A percentile compares a stretch with the other conserved stretches of the same genome.
Evolutionary conservation across 176 grass and related monocot genomes (phyloP).

Genomic region (Chrysopogon serrulatus): DNA sequence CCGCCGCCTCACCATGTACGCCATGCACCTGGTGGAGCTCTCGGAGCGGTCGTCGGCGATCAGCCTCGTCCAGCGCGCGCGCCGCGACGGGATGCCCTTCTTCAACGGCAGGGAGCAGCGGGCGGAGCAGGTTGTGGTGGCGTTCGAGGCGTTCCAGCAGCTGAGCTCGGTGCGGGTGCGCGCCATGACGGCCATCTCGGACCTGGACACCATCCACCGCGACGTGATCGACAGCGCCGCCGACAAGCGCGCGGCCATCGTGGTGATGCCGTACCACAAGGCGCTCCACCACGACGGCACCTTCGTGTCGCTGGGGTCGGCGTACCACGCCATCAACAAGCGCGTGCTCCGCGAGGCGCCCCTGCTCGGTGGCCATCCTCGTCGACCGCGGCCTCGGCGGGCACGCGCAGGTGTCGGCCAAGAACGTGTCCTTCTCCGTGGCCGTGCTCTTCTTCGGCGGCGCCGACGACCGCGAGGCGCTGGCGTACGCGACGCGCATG

Average conservation of each 20-base stretch:
- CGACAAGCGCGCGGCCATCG: conserved; percentile 52
- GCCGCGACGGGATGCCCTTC: conserved; percentile 61
- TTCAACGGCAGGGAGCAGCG: conserved; percentile 46
- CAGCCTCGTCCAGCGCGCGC: conserved; percentile 61
- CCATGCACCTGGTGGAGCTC: conserved; percentile 83
- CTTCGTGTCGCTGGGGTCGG: conserved; percentile 47
- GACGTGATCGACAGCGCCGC: conserved; percentile 65
- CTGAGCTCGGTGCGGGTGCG: conserved; percentile 61
- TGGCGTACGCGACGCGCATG: conserved; percentile 64
- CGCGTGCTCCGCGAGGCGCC: conserved; percentile 60
- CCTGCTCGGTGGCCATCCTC: conserved; percentile 73
- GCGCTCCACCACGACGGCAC: conserved; percentile 55
- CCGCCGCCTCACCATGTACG: conserved; percentile 51
- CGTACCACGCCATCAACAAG: conserved; percentile 66
- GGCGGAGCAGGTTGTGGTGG: conserved; percentile 55
- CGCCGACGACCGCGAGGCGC: conserved; percentile 69
- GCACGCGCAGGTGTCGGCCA: conserved; percentile 56
- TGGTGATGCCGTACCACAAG: conserved; percentile 77
- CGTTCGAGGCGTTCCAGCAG: conserved; percentile 78
- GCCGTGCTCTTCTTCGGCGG: conserved; percentile 68
- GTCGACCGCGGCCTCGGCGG: conserved; percentile 86
- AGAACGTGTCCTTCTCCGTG: conserved; percentile 49
- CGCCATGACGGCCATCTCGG: conserved; percentile 76
- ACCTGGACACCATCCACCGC: conserved; percentile 67
- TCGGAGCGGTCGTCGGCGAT: conserved; percentile 77